Evolutionary conservation across 495 filamentous ascomycete genomes (phyloP).

Genomic region (Tricharina praecox): DNA sequence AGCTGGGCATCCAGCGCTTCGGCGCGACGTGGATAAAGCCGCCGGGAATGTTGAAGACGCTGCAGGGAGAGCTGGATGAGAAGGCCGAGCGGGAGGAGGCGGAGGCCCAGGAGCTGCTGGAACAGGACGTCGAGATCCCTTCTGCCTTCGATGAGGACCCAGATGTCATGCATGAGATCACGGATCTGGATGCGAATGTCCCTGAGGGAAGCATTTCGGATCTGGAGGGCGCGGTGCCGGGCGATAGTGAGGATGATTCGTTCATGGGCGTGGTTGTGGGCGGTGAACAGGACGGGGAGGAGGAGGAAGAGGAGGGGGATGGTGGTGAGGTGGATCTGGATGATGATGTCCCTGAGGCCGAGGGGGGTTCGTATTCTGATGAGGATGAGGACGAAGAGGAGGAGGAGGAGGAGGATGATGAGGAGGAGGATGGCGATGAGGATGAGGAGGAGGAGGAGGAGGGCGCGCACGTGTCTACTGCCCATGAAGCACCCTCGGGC

Average conservation of each 20-base stretch:
- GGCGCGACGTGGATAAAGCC: conserved; percentile 66
- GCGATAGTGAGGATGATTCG: conserved; percentile 26
- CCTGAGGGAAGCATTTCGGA: conserved; percentile 15
- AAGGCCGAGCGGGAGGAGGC: conserved; percentile 61
- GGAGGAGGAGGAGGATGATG: conserved; percentile 27
- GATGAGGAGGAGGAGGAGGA: conserved; percentile 11
- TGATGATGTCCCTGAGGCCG: conserved; percentile 17
- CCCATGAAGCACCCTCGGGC: background rate
- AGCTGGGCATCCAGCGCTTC: conserved; percentile 54
- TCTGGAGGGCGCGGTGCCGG: conserved; percentile 9
- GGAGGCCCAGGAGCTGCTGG: conserved; percentile 45
- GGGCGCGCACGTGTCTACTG: conserved; percentile 24
- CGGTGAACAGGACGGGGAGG: conserved; percentile 14
- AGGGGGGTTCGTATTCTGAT: conserved; percentile 25
- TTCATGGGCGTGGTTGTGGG: too few relatives aligned
- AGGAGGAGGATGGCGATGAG: conserved; percentile 13
- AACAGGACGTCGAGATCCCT: conserved; percentile 44
- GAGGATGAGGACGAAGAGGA: conserved; percentile 31
- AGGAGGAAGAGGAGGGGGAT: conserved; percentile 13
- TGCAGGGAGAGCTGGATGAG: conserved; percentile 65
- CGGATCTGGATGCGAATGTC: conserved; percentile 22
- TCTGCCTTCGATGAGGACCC: conserved; percentile 26
- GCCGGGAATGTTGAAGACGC: conserved; percentile 56
- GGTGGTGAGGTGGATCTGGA: conserved; percentile 14
- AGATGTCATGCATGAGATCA: conserved; percentile 14